Conservation (phyloP, 805 yeast species). For the Cyberlindnera nakhonratchasimensis region DNA sequence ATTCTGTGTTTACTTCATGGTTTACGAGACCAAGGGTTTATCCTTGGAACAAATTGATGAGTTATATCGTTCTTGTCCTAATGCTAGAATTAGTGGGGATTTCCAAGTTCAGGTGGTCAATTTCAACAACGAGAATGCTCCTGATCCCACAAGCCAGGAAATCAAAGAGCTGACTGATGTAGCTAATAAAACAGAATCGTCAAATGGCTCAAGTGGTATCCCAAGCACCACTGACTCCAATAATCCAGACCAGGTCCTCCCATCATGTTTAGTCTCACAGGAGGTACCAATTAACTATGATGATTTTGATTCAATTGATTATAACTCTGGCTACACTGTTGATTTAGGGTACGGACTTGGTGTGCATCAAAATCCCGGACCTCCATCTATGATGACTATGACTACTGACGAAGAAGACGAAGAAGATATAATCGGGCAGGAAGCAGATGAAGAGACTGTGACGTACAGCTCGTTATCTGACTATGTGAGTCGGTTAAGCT, state of each 20-base stretch:
- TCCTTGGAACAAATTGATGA: slow-evolving; percentile 80
- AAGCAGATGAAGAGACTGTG: slow-evolving; percentile 1
- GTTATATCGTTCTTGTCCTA: slow-evolving; percentile 57
- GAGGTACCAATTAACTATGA: slow-evolving; percentile 6
- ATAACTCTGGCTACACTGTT: slow-evolving; percentile 20
- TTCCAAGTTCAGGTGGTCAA: slow-evolving; percentile 32
- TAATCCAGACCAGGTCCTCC: neutral
- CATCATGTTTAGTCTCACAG: neutral
- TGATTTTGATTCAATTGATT: slow-evolving; percentile 7
- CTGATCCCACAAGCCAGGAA: neutral
- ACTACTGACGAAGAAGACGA: slow-evolving; percentile 17
- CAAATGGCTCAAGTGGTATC: slow-evolving; percentile 4
- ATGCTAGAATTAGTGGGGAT: slow-evolving; percentile 46
- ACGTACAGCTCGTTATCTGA: slow-evolving; percentile 17
- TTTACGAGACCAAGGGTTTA: slow-evolving; percentile 78
- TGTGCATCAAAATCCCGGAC: slow-evolving; percentile 25
- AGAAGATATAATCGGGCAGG: neutral
- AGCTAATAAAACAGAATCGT: neutral
- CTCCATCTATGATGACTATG: slow-evolving; percentile 25
- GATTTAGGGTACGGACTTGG: slow-evolving; percentile 27
- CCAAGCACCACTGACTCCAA: neutral
- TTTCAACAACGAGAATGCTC: slow-evolving; percentile 3
- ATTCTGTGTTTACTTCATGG: slow-evolving; percentile 58
- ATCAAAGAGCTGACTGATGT: neutral
- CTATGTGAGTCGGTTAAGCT: slow-evolving; percentile 23